Percentiles rank a stretch among this genome's conserved stretches.
Evolutionary conservation across 2,329 filamentous ascomycete species (phyloP).

Genomic region (Fusarium ambrosium): DNA sequence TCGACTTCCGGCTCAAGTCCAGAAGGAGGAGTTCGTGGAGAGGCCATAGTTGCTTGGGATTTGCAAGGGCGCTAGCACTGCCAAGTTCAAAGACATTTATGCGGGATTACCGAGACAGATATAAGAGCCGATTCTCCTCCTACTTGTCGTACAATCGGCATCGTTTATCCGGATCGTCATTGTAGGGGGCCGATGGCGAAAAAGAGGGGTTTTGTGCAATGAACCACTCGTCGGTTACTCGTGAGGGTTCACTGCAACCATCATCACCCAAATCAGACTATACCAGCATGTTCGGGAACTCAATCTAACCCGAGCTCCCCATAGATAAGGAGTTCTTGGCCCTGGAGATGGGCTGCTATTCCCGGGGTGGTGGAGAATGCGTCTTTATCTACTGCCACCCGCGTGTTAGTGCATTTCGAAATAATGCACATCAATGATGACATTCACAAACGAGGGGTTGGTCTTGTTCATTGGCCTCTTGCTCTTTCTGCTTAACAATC

Average conservation of each 20-base stretch:
- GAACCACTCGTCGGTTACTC: background rate
- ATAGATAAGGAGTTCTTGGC: background rate
- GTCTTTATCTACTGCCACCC: background rate
- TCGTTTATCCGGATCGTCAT: background rate
- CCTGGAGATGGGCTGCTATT: background rate
- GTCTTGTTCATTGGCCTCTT: constrained; percentile 25
- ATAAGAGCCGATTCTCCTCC: background rate
- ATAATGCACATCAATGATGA: constrained; percentile 8
- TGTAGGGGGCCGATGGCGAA: background rate
- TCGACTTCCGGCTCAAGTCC: background rate
- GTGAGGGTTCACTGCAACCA: background rate
- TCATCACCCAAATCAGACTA: background rate
- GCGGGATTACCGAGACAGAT: background rate
- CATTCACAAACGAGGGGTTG: background rate
- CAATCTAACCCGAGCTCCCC: background rate
- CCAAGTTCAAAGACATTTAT: background rate
- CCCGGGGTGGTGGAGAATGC: background rate
- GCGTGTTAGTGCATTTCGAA: constrained; percentile 36
- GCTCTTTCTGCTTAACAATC: constrained; percentile 26
- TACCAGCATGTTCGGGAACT: background rate
- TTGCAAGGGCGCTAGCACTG: background rate
- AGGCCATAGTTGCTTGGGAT: background rate
- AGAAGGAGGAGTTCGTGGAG: background rate
- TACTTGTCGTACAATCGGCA: background rate
- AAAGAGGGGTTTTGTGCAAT: background rate